Evolutionary conservation across 768 basidiomycete species (phyloP), one percentile per base, ranked within the genome.

Genomic region (Dentipellis fragilis): DNA sequence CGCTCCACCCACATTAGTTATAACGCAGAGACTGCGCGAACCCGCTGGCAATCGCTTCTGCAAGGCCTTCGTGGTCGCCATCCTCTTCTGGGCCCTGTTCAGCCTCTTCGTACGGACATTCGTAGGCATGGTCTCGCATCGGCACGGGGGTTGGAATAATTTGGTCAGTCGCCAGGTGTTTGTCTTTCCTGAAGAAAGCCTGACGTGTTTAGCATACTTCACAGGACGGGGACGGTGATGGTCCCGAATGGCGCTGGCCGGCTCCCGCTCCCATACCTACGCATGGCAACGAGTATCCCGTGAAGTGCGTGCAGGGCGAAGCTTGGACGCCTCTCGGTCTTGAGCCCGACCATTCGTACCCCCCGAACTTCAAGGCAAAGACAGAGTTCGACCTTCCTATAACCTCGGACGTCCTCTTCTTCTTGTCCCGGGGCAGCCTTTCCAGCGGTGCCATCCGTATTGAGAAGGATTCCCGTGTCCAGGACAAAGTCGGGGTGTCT

Each of bases 301-400:
- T 11, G 9, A 11, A 40, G 16, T 70, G 65, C 39, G 59, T 60
- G 36, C 29, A 19, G 23, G 45, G 62, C 34, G 54, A 62, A 1
- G 62, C 64, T 39, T 64, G 66, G 65, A 64, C 61, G 10, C 55
- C 38, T 21, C 21, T 40, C 11, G 59, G 40, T n/a, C 61, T 62
- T 47, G 59, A 63, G 35, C 65, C 59, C 17, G 22, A 45, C 50
- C 21, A 10, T 11, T 49, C 17, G 14, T 29, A 23, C 46, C n/a
- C 51, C 4, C 45, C 36, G 21, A 14, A 14, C 7, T 58, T 9
- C 8, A 56, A 67, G n/a, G 67, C 69, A 1, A 62, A 65, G 49
- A 51, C 62, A 10, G 40, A 53, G 1, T 63, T 72, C 57, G 58
- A 64, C 17, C 68, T 73, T 12, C 69, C 72, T 11, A 37, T 65